Conservation (phyloP, 2,329 filamentous ascomycete genomes). For the Trichoderma arundinaceum region DNA sequence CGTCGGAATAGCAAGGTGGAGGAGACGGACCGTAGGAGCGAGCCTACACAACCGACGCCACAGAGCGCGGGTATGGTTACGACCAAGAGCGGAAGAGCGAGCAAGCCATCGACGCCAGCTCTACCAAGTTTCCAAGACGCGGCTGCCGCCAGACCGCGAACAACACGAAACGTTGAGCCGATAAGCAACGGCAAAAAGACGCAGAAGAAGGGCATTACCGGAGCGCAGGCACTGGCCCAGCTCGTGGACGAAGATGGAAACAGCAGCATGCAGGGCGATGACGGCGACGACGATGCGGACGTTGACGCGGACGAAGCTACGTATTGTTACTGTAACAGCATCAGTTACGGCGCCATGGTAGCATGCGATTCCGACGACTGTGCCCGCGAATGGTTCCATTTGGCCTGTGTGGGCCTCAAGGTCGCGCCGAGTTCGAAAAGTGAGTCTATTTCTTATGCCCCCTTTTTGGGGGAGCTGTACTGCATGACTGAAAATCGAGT, state of each 20-base stretch:
- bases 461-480: neutral
- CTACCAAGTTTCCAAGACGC: constrained; percentile 63
- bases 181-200: constrained; percentile 56
- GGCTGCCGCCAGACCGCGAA: constrained; percentile 54
- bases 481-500: neutral
- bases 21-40: constrained; percentile 47
- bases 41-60: constrained; percentile 54
- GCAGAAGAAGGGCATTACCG: constrained; percentile 62
- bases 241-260: constrained; percentile 50
- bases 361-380: constrained; percentile 78
- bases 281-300: constrained; percentile 57
- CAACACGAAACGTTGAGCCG: constrained; percentile 54
- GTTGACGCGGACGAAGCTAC: constrained; percentile 73
- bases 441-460: constrained; percentile 51
- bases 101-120: constrained; percentile 70
- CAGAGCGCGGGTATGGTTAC: constrained; percentile 55
- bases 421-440: constrained; percentile 78
- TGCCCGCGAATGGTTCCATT: constrained; percentile 80
- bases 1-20: constrained; percentile 54
- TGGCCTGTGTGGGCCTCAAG: constrained; percentile 79
- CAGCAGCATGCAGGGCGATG: constrained; percentile 48
- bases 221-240: constrained; percentile 45
- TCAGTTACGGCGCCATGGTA: constrained; percentile 85
- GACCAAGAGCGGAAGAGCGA: constrained; percentile 69
- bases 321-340: constrained; percentile 80